phyloP scores from a whole-genome alignment of 768 basidiomycete genomes.

The Atractiella rhizophila region DNA sequence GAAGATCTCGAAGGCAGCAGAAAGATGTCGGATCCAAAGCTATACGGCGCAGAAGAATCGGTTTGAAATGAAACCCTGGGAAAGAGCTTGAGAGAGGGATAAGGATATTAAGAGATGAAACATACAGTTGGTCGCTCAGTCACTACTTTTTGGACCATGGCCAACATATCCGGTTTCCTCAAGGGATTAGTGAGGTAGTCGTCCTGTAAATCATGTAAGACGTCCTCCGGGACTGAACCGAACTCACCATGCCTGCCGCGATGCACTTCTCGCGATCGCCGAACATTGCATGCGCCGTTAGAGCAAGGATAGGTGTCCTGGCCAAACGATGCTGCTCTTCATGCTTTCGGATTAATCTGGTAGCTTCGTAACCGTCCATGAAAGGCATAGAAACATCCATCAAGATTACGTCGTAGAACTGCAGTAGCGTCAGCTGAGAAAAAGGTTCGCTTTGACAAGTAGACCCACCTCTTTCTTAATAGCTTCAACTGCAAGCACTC shows the following conservation, averaged over 20 bases:
- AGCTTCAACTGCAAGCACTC: constrained; percentile 70
- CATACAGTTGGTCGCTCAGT: no score
- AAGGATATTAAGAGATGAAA: no score
- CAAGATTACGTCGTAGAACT: constrained; percentile 14
- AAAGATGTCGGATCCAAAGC: no score
- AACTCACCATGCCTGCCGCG: constrained; percentile 37
- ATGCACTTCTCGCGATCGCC: constrained; percentile 54
- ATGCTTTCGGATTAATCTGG: constrained; percentile 55
- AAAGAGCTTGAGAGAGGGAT: no score
- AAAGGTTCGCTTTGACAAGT: constrained; percentile 4
- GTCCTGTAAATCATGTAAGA: neutral
- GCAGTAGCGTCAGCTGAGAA: constrained; percentile 13
- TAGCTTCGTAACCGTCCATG: constrained; percentile 97
- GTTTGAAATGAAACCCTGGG: no score
- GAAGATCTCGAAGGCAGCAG: no score
- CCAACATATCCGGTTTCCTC: constrained; percentile 17
- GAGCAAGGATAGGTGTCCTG: constrained; percentile 72
- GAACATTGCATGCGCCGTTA: constrained; percentile 96
- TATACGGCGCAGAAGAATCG: no score
- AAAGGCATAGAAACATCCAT: constrained; percentile 40
- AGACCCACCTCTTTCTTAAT: constrained; percentile 46
- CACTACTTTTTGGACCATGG: constrained; percentile 16
- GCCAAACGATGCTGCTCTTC: constrained; percentile 46
- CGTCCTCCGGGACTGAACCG: no score
- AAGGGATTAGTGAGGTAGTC: constrained; percentile 21